These are phyloP conservation scores for Pseudoturritis turrita DNA, from an alignment of 345 rosid species.

Conservation along the genomic window DNA sequence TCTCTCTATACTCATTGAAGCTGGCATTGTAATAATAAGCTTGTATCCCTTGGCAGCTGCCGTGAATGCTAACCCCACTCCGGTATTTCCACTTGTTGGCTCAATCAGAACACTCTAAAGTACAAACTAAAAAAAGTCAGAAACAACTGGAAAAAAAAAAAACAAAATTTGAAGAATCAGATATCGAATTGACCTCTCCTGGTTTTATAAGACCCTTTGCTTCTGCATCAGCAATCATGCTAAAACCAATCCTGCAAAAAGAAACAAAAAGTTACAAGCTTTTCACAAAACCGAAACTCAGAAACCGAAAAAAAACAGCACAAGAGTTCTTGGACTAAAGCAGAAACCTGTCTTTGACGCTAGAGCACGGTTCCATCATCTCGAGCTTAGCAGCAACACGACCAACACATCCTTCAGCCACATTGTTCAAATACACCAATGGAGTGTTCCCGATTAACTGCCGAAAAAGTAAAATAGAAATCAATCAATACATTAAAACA, in stretches of 20 bases:
- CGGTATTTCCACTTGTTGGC: slow-evolving; percentile 97
- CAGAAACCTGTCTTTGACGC: slow-evolving; percentile 75
- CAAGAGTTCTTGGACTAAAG: neutral
- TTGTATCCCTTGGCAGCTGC: slow-evolving; percentile 85
- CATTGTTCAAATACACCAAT: slow-evolving; percentile 66
- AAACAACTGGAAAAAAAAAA: neutral
- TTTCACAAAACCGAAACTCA: neutral
- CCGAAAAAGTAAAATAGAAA: neutral
- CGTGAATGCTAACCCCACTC: slow-evolving; percentile 86
- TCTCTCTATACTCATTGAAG: slow-evolving; percentile 90
- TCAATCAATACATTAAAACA: slow-evolving; percentile 6
- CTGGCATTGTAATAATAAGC: slow-evolving; percentile 89
- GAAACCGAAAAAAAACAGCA: neutral
- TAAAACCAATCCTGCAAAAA: slow-evolving; percentile 70
- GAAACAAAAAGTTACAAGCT: neutral
- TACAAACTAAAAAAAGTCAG: slow-evolving; percentile 1
- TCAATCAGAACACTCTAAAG: slow-evolving; percentile 74
- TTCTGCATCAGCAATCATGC: slow-evolving; percentile 91
- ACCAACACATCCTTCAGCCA: slow-evolving; percentile 70
- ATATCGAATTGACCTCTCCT: slow-evolving; percentile 50
- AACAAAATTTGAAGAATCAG: neutral
- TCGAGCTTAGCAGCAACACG: slow-evolving; percentile 86
- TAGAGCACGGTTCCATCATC: slow-evolving; percentile 72
- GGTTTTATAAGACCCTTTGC: slow-evolving; percentile 67
- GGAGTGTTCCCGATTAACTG: slow-evolving; percentile 90